Percentiles rank a stretch among this genome's conserved stretches.
phyloP scores from a whole-genome alignment of 352 stramenopile genomes.

The Aphanomyces euteiches region DNA sequence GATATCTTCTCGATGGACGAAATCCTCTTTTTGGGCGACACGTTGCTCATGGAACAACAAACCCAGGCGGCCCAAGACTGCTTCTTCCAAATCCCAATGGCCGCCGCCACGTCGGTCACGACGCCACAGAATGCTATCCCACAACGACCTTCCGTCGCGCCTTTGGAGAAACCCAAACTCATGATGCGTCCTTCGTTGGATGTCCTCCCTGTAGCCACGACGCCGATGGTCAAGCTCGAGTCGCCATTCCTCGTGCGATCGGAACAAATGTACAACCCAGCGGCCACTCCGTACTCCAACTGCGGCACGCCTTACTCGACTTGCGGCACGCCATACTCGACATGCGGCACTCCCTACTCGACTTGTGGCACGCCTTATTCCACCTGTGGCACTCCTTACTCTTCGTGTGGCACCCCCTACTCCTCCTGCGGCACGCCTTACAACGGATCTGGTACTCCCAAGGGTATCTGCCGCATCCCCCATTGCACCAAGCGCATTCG shows the following conservation, averaged over 20 bases:
- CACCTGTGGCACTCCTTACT: constrained; percentile 8
- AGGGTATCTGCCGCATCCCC: constrained; percentile 27
- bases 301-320: constrained; percentile 11
- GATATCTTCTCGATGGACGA: constrained; percentile 17
- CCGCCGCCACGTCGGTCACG: background rate
- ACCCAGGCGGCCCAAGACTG: background rate
- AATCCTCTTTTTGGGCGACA: constrained; percentile 20
- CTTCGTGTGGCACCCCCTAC: constrained; percentile 2
- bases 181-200: constrained; percentile 10
- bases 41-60: background rate
- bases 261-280: constrained; percentile 14
- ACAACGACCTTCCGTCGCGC: constrained; percentile 7
- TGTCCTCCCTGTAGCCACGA: background rate
- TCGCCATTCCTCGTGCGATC: constrained; percentile 20
- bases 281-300: constrained; percentile 12
- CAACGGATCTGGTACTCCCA: background rate
- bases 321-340: constrained; percentile 11
- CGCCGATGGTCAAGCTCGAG: background rate
- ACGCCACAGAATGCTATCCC: constrained; percentile 13
- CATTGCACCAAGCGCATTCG: constrained; percentile 41
- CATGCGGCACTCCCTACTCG: constrained; percentile 7
- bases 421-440: constrained; percentile 9
- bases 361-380: constrained; percentile 8
- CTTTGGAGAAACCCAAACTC: constrained; percentile 3
- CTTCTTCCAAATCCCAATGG: constrained; percentile 9